Conservation (phyloP, 2,329 filamentous ascomycete genomes). For the Penicillium sp. region DNA sequence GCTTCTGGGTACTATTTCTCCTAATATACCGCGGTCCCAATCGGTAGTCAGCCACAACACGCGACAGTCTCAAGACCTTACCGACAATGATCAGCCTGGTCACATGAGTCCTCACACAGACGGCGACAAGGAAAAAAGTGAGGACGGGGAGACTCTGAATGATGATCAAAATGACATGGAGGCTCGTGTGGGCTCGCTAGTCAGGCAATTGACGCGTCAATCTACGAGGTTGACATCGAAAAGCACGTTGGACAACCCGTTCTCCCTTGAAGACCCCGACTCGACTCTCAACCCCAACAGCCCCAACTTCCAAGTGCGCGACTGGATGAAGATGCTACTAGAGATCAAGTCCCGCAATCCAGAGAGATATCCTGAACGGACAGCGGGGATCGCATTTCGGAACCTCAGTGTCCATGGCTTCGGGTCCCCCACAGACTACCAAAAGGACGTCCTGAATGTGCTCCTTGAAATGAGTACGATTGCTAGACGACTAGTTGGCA, state of each 20-base stretch:
- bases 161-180: slow-evolving; percentile 16
- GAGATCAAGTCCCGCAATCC: slow-evolving; percentile 27
- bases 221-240: slow-evolving; percentile 26
- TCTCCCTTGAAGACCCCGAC: slow-evolving; percentile 24
- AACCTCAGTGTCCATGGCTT: slow-evolving; percentile 69
- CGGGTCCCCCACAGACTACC: slow-evolving; percentile 68
- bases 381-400: slow-evolving; percentile 67
- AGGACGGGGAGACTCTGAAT: slow-evolving; percentile 22
- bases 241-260: slow-evolving; percentile 25
- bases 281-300: slow-evolving; percentile 27
- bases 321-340: slow-evolving; percentile 30
- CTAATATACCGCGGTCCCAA: slow-evolving; percentile 19
- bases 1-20: slow-evolving; percentile 18
- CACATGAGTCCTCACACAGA: slow-evolving; percentile 1
- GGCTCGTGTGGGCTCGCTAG: slow-evolving; percentile 18
- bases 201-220: slow-evolving; percentile 27
- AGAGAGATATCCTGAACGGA: slow-evolving; percentile 22
- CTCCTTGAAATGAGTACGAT: slow-evolving; percentile 55
- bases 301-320: slow-evolving; percentile 26
- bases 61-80: slow-evolving; percentile 10
- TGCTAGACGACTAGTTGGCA: slow-evolving; percentile 16
- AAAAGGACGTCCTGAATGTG: slow-evolving; percentile 66
- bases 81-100: slow-evolving; percentile 11
- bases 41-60: slow-evolving; percentile 25
- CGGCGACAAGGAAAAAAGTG: slow-evolving; percentile 18